Evolutionary conservation across 163 green algal genomes (phyloP), one percentile per base, ranked within the genome.

Genomic region (Chlorella variabilis): DNA sequence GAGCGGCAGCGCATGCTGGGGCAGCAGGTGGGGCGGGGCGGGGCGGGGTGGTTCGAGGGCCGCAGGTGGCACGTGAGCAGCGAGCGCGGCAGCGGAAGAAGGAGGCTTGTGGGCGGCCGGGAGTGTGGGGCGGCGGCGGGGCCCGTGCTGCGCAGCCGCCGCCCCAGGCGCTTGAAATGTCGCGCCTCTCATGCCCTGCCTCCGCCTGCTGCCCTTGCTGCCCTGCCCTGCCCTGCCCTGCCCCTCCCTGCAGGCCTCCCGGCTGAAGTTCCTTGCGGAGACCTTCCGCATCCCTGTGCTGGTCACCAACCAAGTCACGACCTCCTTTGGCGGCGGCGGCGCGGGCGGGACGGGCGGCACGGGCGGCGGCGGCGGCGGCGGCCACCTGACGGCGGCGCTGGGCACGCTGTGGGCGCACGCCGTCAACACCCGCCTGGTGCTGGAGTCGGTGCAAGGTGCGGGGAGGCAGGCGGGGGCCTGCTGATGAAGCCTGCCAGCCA

Each of bases 281-380:
- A 82, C 76, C 4, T 93, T 96, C 74, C 68, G 79, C 1, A 90
- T 98, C 25, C 90, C 94, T 0, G 92, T 97, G n/a, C 58, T 98
- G 3, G 93, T 97, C 5, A 95, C 92, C 13, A 98, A 98, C 77
- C 94, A 98, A 86, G 92, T 90, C 23, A 92, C 87, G 18, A 89
- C 87, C 2, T 49, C 58, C 78, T 66, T 87, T 45, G 61, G 77
- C 20, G 79, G 69, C 9, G 66, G 38, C 45, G 54, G 29, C 63
- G 39, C 39, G 31, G 63, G 29, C 29, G 33, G 42, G 63, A 11
- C 20, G 15, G 76, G 38, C 29, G 67, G 48, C 54, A 61, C 36
- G 17, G 63, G 29, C 11, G 67, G 42, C 25, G 76, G 38, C 29
- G 67, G 48, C 54, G 67, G 48, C 25, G 63, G 29, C 11, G 67